A percentile compares a stretch with the other conserved stretches of the same genome.
Conservation (phyloP, 164 flowering plant species). For the Cinnamomum micranthum region DNA sequence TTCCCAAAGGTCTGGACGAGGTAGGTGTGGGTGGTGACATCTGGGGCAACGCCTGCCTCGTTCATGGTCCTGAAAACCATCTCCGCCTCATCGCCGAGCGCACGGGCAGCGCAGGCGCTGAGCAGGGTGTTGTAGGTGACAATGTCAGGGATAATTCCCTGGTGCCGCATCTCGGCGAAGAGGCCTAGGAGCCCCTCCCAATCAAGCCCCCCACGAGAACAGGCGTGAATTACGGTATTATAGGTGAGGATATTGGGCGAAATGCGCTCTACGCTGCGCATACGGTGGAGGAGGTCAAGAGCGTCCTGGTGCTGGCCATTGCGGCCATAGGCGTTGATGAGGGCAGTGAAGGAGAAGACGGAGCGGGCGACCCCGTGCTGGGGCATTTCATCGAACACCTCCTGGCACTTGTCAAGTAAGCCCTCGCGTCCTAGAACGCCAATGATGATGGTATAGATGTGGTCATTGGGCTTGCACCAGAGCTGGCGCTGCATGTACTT, state of each 20-base stretch:
- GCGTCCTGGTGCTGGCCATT: conserved; percentile 65
- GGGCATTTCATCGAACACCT: conserved; percentile 89
- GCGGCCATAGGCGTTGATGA: conserved; percentile 85
- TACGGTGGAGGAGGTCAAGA: conserved; percentile 59
- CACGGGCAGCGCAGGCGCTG: conserved; percentile 67
- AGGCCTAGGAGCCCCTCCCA: conserved; percentile 93
- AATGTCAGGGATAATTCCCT: conserved; percentile 83
- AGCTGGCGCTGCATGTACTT: conserved; percentile 94
- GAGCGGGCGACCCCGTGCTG: conserved; percentile 51
- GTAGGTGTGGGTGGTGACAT: conserved; percentile 64
- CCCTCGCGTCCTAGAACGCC: conserved; percentile 84
- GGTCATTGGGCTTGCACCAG: conserved; percentile 97
- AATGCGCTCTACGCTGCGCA: conserved; percentile 65
- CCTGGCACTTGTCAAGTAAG: conserved; percentile 66
- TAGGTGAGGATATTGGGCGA: conserved; percentile 72
- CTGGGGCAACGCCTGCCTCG: conserved; percentile 84
- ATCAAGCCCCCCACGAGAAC: conserved; percentile 87
- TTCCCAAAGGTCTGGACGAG: conserved; percentile 82
- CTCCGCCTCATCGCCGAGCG: conserved; percentile 85
- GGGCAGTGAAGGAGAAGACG: conserved; percentile 70
- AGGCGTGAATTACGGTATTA: conserved; percentile 78
- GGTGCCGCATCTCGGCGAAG: conserved; percentile 94
- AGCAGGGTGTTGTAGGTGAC: conserved; percentile 86
- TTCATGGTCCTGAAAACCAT: conserved; percentile 95
- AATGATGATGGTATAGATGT: conserved; percentile 76